Percentiles rank a stretch among this genome's conserved stretches.
These are phyloP conservation scores for Suhomyces choctaworum DNA, from an alignment of 1,139 yeast species.

Conservation along the genomic window DNA sequence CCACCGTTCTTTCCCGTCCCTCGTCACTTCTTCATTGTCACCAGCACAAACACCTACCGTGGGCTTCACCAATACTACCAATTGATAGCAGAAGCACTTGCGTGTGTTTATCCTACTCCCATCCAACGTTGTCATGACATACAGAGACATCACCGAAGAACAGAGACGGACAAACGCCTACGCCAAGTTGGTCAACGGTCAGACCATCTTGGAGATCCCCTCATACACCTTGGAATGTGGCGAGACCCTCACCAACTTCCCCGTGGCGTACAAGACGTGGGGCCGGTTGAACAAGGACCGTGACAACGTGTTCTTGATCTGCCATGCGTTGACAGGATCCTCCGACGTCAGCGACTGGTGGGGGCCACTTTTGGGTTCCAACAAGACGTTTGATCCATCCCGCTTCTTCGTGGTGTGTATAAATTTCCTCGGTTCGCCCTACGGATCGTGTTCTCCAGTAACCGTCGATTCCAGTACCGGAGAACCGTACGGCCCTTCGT, in stretches of 20 bases:
- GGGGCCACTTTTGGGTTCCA: conserved; percentile 92
- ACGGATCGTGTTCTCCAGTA: conserved; percentile 93
- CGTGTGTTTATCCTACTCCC: no score
- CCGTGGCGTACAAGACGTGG: conserved; percentile 96
- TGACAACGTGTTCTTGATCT: conserved; percentile 79
- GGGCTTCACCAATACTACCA: no score
- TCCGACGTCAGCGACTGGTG: conserved; percentile 97
- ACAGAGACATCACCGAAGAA: conserved; percentile 46
- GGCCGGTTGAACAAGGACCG: conserved; percentile 63
- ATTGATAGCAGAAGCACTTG: no score
- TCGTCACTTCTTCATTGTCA: no score
- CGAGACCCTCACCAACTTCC: conserved; percentile 67
- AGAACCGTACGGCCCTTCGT: conserved; percentile 85
- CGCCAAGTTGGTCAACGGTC: conserved; percentile 72
- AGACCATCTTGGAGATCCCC: conserved; percentile 80
- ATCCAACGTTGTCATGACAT: conserved; percentile 14
- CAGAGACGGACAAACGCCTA: conserved; percentile 61
- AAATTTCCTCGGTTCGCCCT: conserved; percentile 92
- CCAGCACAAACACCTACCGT: no score
- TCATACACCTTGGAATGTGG: conserved; percentile 79
- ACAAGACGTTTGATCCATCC: conserved; percentile 86
- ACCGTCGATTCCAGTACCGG: conserved; percentile 73
- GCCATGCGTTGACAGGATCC: conserved; percentile 95
- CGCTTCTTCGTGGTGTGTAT: conserved; percentile 83
- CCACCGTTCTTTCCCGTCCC: no score